Percentiles rank a stretch among this genome's conserved stretches.
Conservation (phyloP, 108 stramenopile species). For the Fistulifera pelliculosa region DNA sequence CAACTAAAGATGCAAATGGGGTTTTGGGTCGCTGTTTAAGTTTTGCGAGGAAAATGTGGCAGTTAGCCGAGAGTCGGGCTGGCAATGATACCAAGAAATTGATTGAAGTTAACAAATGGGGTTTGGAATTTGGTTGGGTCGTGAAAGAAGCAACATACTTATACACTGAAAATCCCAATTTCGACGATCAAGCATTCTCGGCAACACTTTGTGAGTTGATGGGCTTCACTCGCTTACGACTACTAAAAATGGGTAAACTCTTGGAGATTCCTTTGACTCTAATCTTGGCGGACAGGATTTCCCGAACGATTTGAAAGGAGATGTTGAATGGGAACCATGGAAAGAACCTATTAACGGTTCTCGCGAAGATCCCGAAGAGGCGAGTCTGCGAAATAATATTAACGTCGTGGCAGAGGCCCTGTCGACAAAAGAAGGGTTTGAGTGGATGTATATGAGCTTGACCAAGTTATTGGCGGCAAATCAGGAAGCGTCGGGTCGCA, state of each 20-base stretch:
- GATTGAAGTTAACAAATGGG: constrained; percentile 51
- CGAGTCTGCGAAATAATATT: background rate
- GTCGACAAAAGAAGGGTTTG: background rate
- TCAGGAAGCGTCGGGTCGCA: constrained; percentile 35
- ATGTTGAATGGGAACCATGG: constrained; percentile 55
- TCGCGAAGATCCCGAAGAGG: background rate
- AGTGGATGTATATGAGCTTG: background rate
- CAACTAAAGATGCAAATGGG: constrained; percentile 50
- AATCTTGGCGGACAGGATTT: background rate
- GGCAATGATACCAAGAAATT: constrained; percentile 16
- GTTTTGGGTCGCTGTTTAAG: constrained; percentile 39
- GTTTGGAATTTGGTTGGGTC: constrained; percentile 68
- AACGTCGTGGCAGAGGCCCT: background rate
- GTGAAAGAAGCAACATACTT: constrained; percentile 25
- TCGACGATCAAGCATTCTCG: constrained; percentile 9
- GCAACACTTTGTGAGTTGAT: constrained; percentile 40
- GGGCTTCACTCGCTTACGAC: constrained; percentile 54
- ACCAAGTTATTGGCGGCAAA: constrained; percentile 23
- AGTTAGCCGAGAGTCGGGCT: constrained; percentile 15
- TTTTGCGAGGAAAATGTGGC: constrained; percentile 42
- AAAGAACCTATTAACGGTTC: constrained; percentile 5
- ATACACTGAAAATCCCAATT: background rate
- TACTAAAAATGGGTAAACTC: constrained; percentile 46
- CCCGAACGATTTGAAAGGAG: constrained; percentile 6
- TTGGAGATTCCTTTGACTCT: constrained; percentile 6